Evolutionary conservation across 2,329 filamentous ascomycete genomes (phyloP).

Genomic region (Pseudogymnoascus sp.): DNA sequence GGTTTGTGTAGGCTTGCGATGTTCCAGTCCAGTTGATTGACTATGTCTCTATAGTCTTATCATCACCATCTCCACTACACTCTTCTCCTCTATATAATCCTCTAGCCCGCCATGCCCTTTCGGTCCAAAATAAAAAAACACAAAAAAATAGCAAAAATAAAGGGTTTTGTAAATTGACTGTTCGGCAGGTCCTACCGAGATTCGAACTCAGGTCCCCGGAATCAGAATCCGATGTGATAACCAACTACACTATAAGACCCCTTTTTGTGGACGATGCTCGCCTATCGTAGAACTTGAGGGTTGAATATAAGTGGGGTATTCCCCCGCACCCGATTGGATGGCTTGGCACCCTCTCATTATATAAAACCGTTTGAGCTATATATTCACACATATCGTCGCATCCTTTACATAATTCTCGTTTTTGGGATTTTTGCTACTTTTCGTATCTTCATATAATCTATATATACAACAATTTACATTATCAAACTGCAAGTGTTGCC

Average conservation of each 20-base stretch:
- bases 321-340: neutral
- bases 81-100: neutral
- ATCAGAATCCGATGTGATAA: constrained; percentile 2
- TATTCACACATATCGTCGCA: neutral
- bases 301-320: neutral
- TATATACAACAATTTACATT: neutral
- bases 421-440: neutral
- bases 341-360: neutral
- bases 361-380: neutral
- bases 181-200: neutral
- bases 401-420: neutral
- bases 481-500: neutral
- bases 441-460: neutral
- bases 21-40: too few relatives aligned
- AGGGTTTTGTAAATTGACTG: neutral
- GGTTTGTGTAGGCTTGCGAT: neutral
- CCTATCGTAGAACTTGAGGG: neutral
- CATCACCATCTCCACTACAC: neutral
- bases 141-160: neutral
- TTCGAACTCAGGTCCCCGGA: constrained; percentile 1
- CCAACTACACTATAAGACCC: neutral
- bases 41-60: neutral
- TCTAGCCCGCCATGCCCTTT: neutral
- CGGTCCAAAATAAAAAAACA: neutral
- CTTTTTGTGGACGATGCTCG: neutral